phyloP scores from a whole-genome alignment of 805 yeast species.

The Spathaspora arborariae region DNA sequence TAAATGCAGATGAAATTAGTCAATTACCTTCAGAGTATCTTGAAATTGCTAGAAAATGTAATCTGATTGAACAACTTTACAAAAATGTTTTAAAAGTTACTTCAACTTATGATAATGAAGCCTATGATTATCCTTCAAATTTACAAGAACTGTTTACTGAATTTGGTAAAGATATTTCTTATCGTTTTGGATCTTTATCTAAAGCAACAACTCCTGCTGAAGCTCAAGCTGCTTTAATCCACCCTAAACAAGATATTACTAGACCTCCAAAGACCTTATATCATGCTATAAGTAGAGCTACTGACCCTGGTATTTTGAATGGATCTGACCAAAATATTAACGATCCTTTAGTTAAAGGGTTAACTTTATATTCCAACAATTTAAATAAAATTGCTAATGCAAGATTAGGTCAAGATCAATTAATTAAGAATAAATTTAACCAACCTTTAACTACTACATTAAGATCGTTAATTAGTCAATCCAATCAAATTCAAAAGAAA shows the following conservation, averaged over 20 bases:
- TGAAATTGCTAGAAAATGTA: constrained; percentile 37
- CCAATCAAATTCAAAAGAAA: constrained; percentile 63
- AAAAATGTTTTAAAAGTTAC: constrained; percentile 40
- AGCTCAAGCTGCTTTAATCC: constrained; percentile 67
- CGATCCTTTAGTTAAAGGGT: constrained; percentile 56
- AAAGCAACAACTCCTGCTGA: constrained; percentile 76
- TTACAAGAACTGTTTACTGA: constrained; percentile 73
- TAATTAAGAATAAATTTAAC: constrained; percentile 68
- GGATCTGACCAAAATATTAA: constrained; percentile 31
- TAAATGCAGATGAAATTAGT: constrained; percentile 59
- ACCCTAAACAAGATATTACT: constrained; percentile 36
- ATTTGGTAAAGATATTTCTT: constrained; percentile 60
- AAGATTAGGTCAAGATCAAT: constrained; percentile 75
- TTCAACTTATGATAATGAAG: constrained; percentile 63
- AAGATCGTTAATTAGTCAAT: constrained; percentile 55
- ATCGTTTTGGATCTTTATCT: constrained; percentile 62
- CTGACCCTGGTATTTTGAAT: constrained; percentile 48
- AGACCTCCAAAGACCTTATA: constrained; percentile 75
- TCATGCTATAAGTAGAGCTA: constrained; percentile 77
- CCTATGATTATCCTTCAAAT: constrained; percentile 80
- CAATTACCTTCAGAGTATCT: constrained; percentile 82
- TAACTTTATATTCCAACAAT: constrained; percentile 64
- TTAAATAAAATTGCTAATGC: constrained; percentile 78
- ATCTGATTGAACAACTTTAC: constrained; percentile 38
- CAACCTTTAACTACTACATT: constrained; percentile 60